These are phyloP conservation scores for Colletotrichum cereale DNA, from an alignment of 2,329 filamentous ascomycete genomes.

Conservation along the genomic window DNA sequence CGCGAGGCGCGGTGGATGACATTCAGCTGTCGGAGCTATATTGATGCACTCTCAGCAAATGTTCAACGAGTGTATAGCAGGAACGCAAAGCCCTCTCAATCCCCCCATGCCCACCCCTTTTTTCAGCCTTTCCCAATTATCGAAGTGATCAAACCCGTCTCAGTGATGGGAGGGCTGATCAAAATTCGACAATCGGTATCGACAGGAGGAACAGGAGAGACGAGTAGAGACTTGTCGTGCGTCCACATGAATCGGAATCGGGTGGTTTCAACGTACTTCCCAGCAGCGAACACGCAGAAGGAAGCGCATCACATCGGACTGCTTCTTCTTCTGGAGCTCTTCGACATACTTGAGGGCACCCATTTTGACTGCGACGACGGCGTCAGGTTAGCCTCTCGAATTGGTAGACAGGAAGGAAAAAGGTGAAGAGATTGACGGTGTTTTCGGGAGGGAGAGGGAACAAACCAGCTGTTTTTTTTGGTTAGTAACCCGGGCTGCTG, in stretches of 20 bases:
- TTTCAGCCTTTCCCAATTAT: constrained; percentile 10
- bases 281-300: constrained; percentile 99
- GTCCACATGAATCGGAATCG: constrained; percentile 49
- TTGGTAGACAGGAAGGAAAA: neutral
- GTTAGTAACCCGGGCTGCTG: no score
- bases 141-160: constrained; percentile 11
- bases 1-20: constrained; percentile 99
- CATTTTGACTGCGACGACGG: constrained; percentile 76
- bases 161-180: neutral
- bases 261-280: constrained; percentile 83
- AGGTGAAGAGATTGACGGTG: neutral
- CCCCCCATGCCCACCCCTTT: neutral
- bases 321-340: constrained; percentile 99
- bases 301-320: constrained; percentile 99
- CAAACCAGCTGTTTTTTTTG: constrained; percentile 46
- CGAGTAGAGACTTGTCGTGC: constrained; percentile 46
- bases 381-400: constrained; percentile 42
- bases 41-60: constrained; percentile 99
- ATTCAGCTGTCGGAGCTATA: constrained; percentile 99
- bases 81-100: constrained; percentile 58
- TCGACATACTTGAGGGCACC: constrained; percentile 99
- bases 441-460: constrained; percentile 43
- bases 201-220: constrained; percentile 37
- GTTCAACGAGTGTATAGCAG: constrained; percentile 99
- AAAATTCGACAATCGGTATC: constrained; percentile 13